Evolutionary conservation across 169 alveolate genomes (phyloP).

Genomic region (Plasmodium vivax): DNA sequence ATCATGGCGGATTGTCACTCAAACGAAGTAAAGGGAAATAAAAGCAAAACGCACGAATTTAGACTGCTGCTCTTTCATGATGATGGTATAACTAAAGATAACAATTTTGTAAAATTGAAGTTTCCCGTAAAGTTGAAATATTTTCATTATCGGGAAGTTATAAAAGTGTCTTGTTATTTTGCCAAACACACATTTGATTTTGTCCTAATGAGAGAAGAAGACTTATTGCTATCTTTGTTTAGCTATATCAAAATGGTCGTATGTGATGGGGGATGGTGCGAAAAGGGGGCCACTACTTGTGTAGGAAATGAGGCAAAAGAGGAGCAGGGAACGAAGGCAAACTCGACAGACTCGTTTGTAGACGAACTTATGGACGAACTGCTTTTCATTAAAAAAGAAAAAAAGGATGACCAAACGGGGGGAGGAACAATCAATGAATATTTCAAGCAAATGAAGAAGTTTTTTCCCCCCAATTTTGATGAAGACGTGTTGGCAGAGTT

Average conservation of each 20-base stretch:
- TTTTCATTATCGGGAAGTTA: conserved; percentile 32
- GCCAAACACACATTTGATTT: conserved; percentile 47
- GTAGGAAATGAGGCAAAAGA: not conserved
- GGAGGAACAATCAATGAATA: not conserved
- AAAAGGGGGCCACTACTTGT: not conserved
- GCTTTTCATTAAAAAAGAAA: conserved; percentile 7
- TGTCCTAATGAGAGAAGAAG: conserved; percentile 36
- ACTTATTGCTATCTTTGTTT: conserved; percentile 40
- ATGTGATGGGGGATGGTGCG: not conserved
- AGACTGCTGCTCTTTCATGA: conserved; percentile 51
- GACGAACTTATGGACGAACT: conserved; percentile 41
- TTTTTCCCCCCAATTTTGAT: conserved; percentile 10
- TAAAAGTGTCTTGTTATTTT: conserved; percentile 37
- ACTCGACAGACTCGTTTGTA: conserved; percentile 3
- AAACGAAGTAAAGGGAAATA: conserved; percentile 26
- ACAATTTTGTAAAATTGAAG: conserved; percentile 36
- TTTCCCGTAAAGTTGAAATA: conserved; percentile 18
- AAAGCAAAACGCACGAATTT: conserved; percentile 34
- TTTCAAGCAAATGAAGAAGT: conserved; percentile 11
- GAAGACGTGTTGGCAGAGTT: conserved; percentile 13
- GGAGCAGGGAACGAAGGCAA: not conserved
- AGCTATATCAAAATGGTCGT: conserved; percentile 19
- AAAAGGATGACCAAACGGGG: not conserved
- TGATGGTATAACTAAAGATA: conserved; percentile 27
- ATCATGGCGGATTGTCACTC: not conserved